Conservation (phyloP, 2,329 filamentous ascomycete species). For the Fusarium xyrophilum region DNA sequence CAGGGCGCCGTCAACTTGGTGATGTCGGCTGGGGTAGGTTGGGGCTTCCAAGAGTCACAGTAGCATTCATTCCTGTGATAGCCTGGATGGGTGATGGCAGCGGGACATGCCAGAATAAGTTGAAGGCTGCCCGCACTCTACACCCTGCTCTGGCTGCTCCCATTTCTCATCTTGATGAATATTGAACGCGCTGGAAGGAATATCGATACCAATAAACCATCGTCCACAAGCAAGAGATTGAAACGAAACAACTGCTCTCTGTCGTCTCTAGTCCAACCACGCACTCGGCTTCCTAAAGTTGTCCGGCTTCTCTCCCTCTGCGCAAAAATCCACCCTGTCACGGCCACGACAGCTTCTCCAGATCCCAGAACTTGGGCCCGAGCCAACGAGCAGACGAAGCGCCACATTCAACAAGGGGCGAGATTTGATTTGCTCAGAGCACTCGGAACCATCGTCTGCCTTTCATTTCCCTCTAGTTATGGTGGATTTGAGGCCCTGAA, state of each 20-base stretch:
- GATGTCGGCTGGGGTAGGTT: conserved; percentile 17
- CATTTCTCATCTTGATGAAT: not conserved
- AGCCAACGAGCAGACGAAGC: conserved; percentile 29
- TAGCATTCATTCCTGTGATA: conserved; percentile 27
- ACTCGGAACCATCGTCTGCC: conserved; percentile 19
- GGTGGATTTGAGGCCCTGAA: conserved; percentile 10
- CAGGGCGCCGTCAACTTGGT: conserved; percentile 7
- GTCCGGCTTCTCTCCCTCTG: conserved; percentile 7
- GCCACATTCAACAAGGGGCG: conserved; percentile 17
- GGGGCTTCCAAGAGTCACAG: conserved; percentile 5
- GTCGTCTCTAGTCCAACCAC: conserved; percentile 24
- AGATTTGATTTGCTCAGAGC: conserved; percentile 17
- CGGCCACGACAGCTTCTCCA: conserved; percentile 10
- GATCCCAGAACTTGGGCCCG: conserved; percentile 7
- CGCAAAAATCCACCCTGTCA: conserved; percentile 21
- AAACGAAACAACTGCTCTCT: conserved; percentile 34
- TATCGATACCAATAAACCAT: not conserved
- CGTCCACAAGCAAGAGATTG: conserved; percentile 8
- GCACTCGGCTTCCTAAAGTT: conserved; percentile 8
- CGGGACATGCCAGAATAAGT: conserved; percentile 29
- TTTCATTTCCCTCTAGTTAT: conserved; percentile 34
- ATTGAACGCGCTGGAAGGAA: not conserved
- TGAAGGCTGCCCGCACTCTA: conserved; percentile 2
- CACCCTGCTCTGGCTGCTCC: conserved; percentile 6
- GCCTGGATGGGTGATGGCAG: conserved; percentile 16